Conservation (phyloP, 2,329 filamentous ascomycete species). For the Colletotrichum sp. region DNA sequence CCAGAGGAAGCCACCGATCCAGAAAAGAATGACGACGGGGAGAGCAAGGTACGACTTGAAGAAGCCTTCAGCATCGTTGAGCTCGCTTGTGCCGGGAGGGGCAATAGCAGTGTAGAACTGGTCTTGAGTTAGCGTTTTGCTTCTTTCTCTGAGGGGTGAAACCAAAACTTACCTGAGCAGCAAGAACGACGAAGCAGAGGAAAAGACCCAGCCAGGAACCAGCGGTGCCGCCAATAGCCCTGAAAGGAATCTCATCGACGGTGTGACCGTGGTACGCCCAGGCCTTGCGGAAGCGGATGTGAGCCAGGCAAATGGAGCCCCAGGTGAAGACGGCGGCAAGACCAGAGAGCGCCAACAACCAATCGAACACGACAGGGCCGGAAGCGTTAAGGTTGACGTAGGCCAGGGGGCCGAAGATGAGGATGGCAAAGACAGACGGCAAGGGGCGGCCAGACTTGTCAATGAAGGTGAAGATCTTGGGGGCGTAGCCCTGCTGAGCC, state of each 20-base stretch:
- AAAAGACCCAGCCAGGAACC: constrained; percentile 68
- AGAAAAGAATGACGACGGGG: constrained; percentile 60
- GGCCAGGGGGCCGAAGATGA: constrained; percentile 52
- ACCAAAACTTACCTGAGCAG: constrained; percentile 36
- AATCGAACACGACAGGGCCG: constrained; percentile 62
- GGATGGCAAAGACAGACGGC: constrained; percentile 45
- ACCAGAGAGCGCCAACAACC: constrained; percentile 69
- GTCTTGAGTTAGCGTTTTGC: neutral
- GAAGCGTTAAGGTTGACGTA: constrained; percentile 50
- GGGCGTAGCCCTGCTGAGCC: constrained; percentile 59
- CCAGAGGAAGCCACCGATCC: constrained; percentile 64
- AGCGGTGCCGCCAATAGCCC: constrained; percentile 61
- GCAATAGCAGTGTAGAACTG: constrained; percentile 57
- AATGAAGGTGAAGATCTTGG: constrained; percentile 57
- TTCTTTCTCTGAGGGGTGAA: too few relatives aligned
- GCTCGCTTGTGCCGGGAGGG: constrained; percentile 34
- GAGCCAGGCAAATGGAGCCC: constrained; percentile 68
- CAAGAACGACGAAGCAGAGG: constrained; percentile 59
- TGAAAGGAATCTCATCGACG: constrained; percentile 69
- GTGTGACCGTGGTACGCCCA: constrained; percentile 64
- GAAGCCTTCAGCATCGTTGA: constrained; percentile 52
- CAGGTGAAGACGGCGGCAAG: constrained; percentile 69
- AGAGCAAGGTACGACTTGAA: constrained; percentile 62
- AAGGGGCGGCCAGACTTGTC: constrained; percentile 59
- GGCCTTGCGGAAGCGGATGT: constrained; percentile 69